These are phyloP conservation scores for Xerocomus minutiporus DNA, from an alignment of 1,284 basidiomycete genomes.

Conservation along the genomic window DNA sequence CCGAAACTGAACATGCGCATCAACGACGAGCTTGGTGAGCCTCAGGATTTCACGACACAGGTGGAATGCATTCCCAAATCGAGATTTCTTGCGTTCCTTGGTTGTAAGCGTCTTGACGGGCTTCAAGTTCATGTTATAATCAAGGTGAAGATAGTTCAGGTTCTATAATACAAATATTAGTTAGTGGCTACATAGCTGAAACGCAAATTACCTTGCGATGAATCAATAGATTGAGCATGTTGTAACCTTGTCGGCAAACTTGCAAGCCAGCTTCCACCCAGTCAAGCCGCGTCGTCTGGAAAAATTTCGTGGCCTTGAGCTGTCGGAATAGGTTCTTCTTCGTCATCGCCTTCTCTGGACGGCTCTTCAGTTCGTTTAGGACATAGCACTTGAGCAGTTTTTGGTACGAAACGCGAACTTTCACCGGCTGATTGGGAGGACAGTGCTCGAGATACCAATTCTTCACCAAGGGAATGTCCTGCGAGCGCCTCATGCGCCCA, in stretches of 20 bases:
- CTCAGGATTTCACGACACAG: conserved; percentile 96
- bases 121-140: conserved; percentile 95
- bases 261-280: conserved; percentile 99
- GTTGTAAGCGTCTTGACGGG: conserved; percentile 99
- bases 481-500: conserved; percentile 88
- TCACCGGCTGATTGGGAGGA: conserved; percentile 93
- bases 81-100: conserved; percentile 99
- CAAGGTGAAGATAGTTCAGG: conserved; percentile 90
- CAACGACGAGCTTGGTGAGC: conserved; percentile 96
- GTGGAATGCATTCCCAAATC: conserved; percentile 99
- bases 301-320: conserved; percentile 98
- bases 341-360: conserved; percentile 92
- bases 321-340: conserved; percentile 97
- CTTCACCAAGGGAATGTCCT: conserved; percentile 95
- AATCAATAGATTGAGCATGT: conserved; percentile 98
- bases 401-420: conserved; percentile 98
- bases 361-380: conserved; percentile 86
- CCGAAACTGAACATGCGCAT: conserved; percentile 97
- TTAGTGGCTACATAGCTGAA: neutral
- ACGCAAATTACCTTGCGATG: conserved; percentile 76
- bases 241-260: conserved; percentile 98
- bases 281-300: conserved; percentile 96
- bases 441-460: conserved; percentile 99
- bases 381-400: conserved; percentile 97
- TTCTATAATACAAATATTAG: conserved; percentile 50